These are phyloP conservation scores for Mimosa bimucronata DNA, from an alignment of 306 rosid species.

Conservation along the genomic window DNA sequence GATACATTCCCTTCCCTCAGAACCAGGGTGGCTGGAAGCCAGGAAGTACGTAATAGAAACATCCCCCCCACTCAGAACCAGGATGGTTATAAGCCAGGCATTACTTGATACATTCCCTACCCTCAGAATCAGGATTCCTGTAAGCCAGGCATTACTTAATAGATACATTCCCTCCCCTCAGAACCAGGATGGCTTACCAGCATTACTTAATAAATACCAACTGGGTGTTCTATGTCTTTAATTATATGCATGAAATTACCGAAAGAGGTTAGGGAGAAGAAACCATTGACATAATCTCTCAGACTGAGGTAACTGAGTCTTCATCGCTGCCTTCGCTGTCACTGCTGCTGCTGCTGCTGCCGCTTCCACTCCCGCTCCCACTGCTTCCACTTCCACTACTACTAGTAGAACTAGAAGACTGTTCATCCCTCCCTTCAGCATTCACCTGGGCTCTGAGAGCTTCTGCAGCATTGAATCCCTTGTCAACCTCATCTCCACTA, in stretches of 20 bases:
- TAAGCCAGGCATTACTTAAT: too few species aligned
- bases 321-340: slow-evolving; percentile 85
- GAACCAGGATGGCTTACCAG: slow-evolving; percentile 30
- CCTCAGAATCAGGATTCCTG: too few species aligned
- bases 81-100: too few species aligned
- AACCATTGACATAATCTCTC: slow-evolving; percentile 31
- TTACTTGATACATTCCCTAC: too few species aligned
- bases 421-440: slow-evolving; percentile 68
- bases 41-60: too few species aligned
- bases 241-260: slow-evolving; percentile 17
- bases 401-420: slow-evolving; percentile 74
- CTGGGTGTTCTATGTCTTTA: slow-evolving; percentile 8
- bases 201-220: slow-evolving; percentile 20
- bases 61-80: too few species aligned
- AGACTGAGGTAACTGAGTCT: slow-evolving; percentile 78
- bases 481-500: slow-evolving; percentile 86
- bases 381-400: slow-evolving; percentile 80
- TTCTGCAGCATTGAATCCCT: slow-evolving; percentile 89
- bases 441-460: slow-evolving; percentile 78
- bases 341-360: slow-evolving; percentile 72
- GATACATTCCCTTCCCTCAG: not conserved
- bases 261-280: not conserved
- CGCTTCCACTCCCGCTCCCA: slow-evolving; percentile 57
- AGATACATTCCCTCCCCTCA: not conserved
- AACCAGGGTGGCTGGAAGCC: slow-evolving; percentile 33